Evolutionary conservation across 495 filamentous ascomycete species (phyloP).

Genomic region (Durotheca rogersii): DNA sequence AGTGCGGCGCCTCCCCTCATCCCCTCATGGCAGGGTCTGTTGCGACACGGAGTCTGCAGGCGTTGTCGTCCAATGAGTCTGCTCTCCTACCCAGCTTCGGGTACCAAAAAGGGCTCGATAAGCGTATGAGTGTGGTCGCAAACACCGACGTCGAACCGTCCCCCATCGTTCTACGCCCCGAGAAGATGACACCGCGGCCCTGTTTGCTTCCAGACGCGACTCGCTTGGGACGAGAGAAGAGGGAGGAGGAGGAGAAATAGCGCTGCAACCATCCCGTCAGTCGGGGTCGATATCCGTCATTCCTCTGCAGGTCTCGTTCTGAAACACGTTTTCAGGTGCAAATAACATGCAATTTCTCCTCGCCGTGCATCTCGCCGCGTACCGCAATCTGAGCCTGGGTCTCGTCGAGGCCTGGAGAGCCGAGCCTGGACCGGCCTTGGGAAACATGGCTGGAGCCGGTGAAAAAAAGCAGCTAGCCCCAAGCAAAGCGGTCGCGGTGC

Average conservation of each 20-base stretch:
- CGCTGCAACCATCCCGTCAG: constrained; percentile 11
- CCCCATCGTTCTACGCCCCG: not conserved
- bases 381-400: constrained; percentile 3
- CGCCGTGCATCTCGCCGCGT: not conserved
- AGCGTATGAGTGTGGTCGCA: not conserved
- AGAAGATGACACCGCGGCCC: not conserved
- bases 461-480: too few relatives aligned
- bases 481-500: too few relatives aligned
- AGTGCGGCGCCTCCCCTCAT: too few relatives aligned
- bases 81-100: not conserved
- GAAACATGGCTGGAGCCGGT: not conserved
- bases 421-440: not conserved
- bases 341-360: constrained; percentile 13
- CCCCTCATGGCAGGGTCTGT: too few relatives aligned
- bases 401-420: not conserved
- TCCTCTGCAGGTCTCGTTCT: constrained; percentile 21
- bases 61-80: not conserved
- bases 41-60: not conserved
- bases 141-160: not conserved
- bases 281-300: constrained; percentile 4
- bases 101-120: not conserved
- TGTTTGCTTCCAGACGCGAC: not conserved
- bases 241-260: too few relatives aligned
- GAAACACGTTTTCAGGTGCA: constrained; percentile 23
- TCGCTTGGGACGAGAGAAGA: too few relatives aligned